These are phyloP conservation scores for Ilex paraguariensis DNA, from an alignment of 305 asterid genomes.

Conservation along the genomic window DNA sequence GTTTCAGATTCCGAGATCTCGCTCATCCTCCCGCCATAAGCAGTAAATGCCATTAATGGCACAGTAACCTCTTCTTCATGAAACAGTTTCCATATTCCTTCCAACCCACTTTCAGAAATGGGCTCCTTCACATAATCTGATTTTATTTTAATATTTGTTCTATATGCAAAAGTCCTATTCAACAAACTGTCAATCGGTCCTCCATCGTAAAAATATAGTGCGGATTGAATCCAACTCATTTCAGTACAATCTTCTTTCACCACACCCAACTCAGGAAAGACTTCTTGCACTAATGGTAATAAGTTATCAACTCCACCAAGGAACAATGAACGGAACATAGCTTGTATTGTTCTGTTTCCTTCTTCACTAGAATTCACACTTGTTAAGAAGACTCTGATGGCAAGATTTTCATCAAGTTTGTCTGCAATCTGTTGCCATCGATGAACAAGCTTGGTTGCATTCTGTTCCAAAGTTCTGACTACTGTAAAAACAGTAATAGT, in stretches of 20 bases:
- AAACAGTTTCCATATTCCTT: neutral
- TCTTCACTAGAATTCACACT: neutral
- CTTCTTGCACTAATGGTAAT: neutral
- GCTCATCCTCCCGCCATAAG: neutral
- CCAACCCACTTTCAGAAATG: neutral
- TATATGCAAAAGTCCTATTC: neutral
- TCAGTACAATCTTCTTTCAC: neutral
- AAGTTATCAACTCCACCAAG: neutral
- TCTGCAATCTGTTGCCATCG: constrained; percentile 1
- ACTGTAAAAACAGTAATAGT: neutral
- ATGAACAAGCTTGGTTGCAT: neutral
- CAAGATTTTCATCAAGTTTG: neutral
- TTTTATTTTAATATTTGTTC: neutral
- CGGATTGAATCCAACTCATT: neutral
- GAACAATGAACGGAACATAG: neutral
- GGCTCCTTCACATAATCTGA: constrained; percentile 3
- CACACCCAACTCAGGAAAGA: constrained; percentile 2
- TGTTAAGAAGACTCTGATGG: neutral
- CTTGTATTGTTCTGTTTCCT: neutral
- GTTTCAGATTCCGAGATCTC: neutral
- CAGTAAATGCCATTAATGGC: neutral
- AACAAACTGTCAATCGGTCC: neutral
- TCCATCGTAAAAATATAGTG: neutral
- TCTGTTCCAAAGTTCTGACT: neutral
- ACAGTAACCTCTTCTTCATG: neutral